A percentile compares a stretch with the other conserved stretches of the same genome.
These are phyloP conservation scores for Xerocomus minutiporus DNA, from an alignment of 1,284 basidiomycete genomes.

Conservation along the genomic window DNA sequence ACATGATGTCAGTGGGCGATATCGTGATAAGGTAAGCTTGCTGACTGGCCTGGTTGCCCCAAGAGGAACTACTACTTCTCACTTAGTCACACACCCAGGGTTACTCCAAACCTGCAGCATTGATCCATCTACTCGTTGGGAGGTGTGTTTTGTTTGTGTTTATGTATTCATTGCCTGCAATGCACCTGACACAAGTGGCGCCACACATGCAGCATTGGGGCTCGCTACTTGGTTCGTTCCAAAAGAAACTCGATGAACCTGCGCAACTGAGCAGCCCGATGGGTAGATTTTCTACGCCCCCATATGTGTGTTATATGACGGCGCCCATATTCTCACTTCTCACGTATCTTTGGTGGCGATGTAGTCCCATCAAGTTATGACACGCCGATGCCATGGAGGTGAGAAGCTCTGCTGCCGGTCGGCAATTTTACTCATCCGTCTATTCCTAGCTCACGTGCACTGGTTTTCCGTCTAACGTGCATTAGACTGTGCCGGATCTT, in stretches of 20 bases:
- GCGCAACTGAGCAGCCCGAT: constrained; percentile 39
- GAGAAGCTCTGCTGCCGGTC: constrained; percentile 8
- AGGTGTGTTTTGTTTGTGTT: constrained; percentile 34
- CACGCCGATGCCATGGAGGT: constrained; percentile 44
- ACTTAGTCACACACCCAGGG: constrained; percentile 42
- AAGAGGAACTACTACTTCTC: constrained; percentile 43
- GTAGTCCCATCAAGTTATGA: constrained; percentile 68
- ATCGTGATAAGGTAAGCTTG: not conserved
- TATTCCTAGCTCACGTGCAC: constrained; percentile 50
- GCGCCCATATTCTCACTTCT: constrained; percentile 1
- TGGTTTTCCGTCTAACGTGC: constrained; percentile 67
- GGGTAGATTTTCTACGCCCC: not conserved
- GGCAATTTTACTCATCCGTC: constrained; percentile 4
- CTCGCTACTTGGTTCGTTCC: not conserved
- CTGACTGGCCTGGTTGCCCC: constrained; percentile 4
- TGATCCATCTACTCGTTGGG: not conserved
- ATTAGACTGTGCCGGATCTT: constrained; percentile 22
- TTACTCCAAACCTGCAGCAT: not conserved
- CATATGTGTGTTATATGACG: constrained; percentile 15
- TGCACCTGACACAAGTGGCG: constrained; percentile 5
- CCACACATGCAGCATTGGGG: not conserved
- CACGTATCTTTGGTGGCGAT: constrained; percentile 36
- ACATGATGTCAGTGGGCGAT: not conserved
- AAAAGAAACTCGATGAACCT: constrained; percentile 61
- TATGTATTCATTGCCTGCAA: not conserved